phyloP scores from a whole-genome alignment of 2,329 filamentous ascomycete species.

The Botrytis elliptica region DNA sequence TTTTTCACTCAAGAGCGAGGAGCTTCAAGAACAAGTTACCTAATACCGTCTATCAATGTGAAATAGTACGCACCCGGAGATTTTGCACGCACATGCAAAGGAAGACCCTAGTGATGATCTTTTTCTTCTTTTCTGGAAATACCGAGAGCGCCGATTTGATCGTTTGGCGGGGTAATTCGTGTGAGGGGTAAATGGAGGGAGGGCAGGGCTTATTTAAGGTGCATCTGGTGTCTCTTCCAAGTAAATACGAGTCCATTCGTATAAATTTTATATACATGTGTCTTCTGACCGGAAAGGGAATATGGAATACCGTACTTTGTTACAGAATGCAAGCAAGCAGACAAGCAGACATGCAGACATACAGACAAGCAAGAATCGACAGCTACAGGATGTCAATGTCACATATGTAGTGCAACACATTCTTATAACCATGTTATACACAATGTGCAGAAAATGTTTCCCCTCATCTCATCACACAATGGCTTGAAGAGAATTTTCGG shows the following conservation, averaged over 20 bases:
- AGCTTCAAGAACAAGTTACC: neutral
- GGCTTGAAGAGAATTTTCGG: neutral
- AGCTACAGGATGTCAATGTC: neutral
- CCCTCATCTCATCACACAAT: neutral
- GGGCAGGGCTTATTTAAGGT: neutral
- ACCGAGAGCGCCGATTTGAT: neutral
- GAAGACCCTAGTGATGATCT: neutral
- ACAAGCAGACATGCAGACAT: neutral
- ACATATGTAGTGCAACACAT: neutral
- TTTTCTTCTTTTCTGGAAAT: neutral
- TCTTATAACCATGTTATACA: neutral
- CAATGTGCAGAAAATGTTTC: neutral
- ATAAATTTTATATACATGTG: neutral
- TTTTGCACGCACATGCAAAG: neutral
- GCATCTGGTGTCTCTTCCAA: neutral
- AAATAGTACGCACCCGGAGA: neutral
- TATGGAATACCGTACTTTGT: neutral
- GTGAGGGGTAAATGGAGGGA: neutral
- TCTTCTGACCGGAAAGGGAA: neutral
- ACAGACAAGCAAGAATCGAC: neutral
- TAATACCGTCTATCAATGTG: neutral
- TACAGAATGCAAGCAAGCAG: neutral
- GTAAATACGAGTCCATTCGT: neutral
- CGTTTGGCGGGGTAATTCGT: slow-evolving; percentile 2
- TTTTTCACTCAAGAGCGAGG: neutral